Percentiles rank a stretch among this genome's conserved stretches.
These are phyloP conservation scores for Oryza nivara DNA, from an alignment of 176 grass and related monocot species.

Conservation along the genomic window DNA sequence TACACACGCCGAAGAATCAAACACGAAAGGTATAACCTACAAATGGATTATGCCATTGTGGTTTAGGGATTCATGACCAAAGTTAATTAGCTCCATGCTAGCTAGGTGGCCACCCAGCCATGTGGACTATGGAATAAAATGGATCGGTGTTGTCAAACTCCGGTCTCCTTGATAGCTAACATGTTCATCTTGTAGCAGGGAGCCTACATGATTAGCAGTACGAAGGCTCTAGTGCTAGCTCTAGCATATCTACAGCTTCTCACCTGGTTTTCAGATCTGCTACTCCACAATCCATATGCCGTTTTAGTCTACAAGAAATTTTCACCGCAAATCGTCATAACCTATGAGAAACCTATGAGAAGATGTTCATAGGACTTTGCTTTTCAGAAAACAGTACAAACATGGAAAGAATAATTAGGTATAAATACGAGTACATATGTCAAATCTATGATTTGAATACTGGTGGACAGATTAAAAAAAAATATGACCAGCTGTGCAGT, in stretches of 20 bases:
- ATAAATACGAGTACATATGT: too few relatives aligned
- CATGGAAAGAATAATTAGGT: too few relatives aligned
- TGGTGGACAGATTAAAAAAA: too few relatives aligned
- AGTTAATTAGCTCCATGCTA: not conserved
- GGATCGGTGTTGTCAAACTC: not conserved
- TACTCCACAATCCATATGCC: not conserved
- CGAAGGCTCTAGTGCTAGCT: not conserved
- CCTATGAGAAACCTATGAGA: not conserved
- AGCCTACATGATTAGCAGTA: not conserved
- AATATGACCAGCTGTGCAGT: too few relatives aligned
- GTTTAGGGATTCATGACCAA: not conserved
- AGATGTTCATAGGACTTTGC: not conserved
- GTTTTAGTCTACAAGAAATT: not conserved
- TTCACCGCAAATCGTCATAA: not conserved
- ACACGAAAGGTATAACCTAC: not conserved
- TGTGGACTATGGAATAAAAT: not conserved
- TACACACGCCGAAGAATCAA: not conserved
- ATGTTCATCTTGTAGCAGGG: not conserved
- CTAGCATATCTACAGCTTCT: not conserved
- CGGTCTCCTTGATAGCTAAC: not conserved
- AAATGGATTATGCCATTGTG: not conserved
- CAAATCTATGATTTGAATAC: too few relatives aligned
- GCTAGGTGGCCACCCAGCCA: not conserved
- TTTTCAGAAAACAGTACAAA: too few relatives aligned
- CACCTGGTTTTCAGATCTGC: not conserved